phyloP scores from a whole-genome alignment of 768 basidiomycete species.

The Hericium erinaceus region DNA sequence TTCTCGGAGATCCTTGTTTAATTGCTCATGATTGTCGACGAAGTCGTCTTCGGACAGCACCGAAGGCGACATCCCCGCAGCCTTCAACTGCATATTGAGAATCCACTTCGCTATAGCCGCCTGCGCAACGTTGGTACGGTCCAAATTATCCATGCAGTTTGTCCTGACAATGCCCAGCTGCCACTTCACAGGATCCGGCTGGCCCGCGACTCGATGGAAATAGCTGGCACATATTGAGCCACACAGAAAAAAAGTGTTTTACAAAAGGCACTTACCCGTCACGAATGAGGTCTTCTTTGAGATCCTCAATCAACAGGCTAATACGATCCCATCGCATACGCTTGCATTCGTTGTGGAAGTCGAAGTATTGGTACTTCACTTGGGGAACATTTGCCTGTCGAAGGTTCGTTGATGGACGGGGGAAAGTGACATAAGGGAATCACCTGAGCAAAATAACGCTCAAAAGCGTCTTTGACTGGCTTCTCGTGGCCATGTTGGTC shows the following conservation, averaged over 20 bases:
- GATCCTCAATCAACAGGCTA: slow-evolving; percentile 63
- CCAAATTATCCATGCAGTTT: slow-evolving; percentile 97
- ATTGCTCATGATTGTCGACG: slow-evolving; percentile 74
- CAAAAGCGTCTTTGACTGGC: slow-evolving; percentile 93
- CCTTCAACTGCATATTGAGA: slow-evolving; percentile 67
- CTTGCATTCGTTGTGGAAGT: slow-evolving; percentile 94
- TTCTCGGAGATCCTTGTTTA: slow-evolving; percentile 81
- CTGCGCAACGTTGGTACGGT: slow-evolving; percentile 96
- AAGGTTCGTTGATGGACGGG: neutral
- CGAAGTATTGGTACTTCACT: slow-evolving; percentile 89
- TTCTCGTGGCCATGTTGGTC: slow-evolving; percentile 91
- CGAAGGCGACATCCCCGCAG: slow-evolving; percentile 52
- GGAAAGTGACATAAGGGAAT: neutral
- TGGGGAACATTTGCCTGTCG: slow-evolving; percentile 50
- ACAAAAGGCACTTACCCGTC: slow-evolving; percentile 45
- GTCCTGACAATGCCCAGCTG: slow-evolving; percentile 82
- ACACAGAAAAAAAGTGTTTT: neutral
- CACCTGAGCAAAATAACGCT: slow-evolving; percentile 63
- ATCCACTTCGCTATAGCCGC: slow-evolving; percentile 83
- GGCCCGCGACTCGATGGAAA: slow-evolving; percentile 56
- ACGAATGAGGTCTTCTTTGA: slow-evolving; percentile 58
- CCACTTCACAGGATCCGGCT: slow-evolving; percentile 36
- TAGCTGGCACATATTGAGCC: slow-evolving; percentile 40
- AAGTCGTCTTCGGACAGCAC: slow-evolving; percentile 43
- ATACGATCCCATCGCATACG: slow-evolving; percentile 95